Evolutionary conservation across 306 rosid species (phyloP), one percentile per base, ranked within the genome.

Genomic region (Canavalia gladiata): DNA sequence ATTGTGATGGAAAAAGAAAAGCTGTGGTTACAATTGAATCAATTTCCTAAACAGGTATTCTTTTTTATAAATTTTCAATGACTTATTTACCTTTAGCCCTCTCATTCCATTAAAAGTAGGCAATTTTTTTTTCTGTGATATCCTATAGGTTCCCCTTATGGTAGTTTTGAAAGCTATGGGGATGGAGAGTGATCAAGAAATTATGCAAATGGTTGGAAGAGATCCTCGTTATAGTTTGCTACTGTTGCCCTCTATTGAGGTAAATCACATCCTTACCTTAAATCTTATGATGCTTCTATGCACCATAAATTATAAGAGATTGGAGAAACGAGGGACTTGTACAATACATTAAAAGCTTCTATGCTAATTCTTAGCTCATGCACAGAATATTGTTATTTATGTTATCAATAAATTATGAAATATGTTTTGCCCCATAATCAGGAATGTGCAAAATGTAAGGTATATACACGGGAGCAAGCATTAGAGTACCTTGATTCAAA

Each of bases 91-190:
- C n/a, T 62, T 81, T 51, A 74, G 46, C 47, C 25, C 13, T 76
- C 56, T 42, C 13, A 59, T 84, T 28, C 56, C 56, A 54, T 51
- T 58, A 63, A 54, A 72, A 42, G 33, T 76, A 39, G 10, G 50
- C 52, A 77, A 70, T 37, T 59, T 46, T 62, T 72, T 13, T 52
- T 73, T 39, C 50, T 58, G 6, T 47, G 41, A 65, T 70, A 62
- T 9, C 2, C 79, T 76, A 31, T 77, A 94, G 98, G 90, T 90
- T 80, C 95, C 97, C 68, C 89, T 90, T 54, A 89, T 90, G 92
- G 85, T 83, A 29, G 97, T 92, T 81, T 87, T 95, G 92, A 92
- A 92, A 86, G 98, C 93, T 77, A 92, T 92, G 98, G 98, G 97
- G 81, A 92, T 95, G 97, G 89, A 89, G 81, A 84, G 90, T 74